A percentile compares a stretch with the other conserved stretches of the same genome.
Evolutionary conservation across 2,329 filamentous ascomycete genomes (phyloP).

Genomic region (Penicillium polonicum): DNA sequence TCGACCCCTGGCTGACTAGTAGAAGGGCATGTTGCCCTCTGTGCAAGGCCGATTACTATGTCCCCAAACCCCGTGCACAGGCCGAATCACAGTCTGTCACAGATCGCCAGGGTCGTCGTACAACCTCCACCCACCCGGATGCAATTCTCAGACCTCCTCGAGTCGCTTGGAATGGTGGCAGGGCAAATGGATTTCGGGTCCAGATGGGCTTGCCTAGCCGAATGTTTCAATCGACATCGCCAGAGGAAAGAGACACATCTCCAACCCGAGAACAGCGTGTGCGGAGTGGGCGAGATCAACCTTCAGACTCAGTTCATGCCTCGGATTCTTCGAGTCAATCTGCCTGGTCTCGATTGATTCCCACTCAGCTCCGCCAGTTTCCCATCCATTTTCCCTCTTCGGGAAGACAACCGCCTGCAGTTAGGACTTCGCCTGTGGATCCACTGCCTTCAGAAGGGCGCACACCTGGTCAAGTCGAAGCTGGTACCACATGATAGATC

Average conservation of each 20-base stretch:
- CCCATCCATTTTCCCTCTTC: background rate
- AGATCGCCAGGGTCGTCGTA: conserved; percentile 35
- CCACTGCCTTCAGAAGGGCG: conserved; percentile 8
- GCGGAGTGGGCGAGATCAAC: background rate
- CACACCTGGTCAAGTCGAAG: conserved; percentile 25
- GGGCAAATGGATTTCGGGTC: conserved; percentile 32
- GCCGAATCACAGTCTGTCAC: conserved; percentile 31
- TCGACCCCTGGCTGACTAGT: conserved; percentile 95
- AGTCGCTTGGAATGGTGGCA: conserved; percentile 36
- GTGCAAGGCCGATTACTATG: conserved; percentile 97
- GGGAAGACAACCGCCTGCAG: background rate
- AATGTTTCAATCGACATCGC: conserved; percentile 32
- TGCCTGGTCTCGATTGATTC: conserved; percentile 19
- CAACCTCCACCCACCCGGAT: conserved; percentile 23
- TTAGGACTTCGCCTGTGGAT: background rate
- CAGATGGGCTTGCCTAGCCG: conserved; percentile 41
- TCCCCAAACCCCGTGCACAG: conserved; percentile 79
- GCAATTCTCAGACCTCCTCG: conserved; percentile 33
- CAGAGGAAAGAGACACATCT: conserved; percentile 26
- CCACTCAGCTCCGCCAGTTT: conserved; percentile 14
- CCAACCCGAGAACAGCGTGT: conserved; percentile 8
- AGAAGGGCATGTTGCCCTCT: conserved; percentile 93
- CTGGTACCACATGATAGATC: conserved; percentile 12
- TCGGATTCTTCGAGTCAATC: background rate
- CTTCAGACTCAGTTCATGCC: background rate